Conservation (phyloP, 371 early-diverging fungal genomes). For the Zancudomyces culisetae region DNA sequence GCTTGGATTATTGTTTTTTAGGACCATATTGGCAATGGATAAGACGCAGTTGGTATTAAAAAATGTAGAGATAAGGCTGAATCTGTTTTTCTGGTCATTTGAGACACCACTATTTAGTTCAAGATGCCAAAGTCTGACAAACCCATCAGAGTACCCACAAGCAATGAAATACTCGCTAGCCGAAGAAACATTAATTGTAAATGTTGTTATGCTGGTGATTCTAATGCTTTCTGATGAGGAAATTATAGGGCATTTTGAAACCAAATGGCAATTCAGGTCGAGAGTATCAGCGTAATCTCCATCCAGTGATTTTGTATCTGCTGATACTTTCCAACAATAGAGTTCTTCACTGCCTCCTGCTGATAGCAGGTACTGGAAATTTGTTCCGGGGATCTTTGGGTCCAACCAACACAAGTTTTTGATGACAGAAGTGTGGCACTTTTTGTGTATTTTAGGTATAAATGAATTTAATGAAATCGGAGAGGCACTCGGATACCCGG, state of each 20-base stretch:
- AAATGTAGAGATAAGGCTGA: too few relatives aligned
- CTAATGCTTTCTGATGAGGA: neutral
- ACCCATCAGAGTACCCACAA: constrained; percentile 2
- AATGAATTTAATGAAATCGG: too few relatives aligned
- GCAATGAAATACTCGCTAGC: neutral
- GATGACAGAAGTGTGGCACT: too few relatives aligned
- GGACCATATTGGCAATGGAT: neutral
- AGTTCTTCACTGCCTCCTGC: constrained; percentile 2
- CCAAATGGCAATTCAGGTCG: neutral
- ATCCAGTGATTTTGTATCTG: neutral
- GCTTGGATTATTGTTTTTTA: neutral
- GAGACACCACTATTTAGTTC: neutral
- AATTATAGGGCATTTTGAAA: neutral
- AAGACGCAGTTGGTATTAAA: neutral
- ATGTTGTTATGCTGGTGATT: neutral
- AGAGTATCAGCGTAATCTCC: neutral
- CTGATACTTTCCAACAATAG: neutral
- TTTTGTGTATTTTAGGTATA: too few relatives aligned
- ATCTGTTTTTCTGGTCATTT: neutral
- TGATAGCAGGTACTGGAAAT: neutral
- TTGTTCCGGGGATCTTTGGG: too few relatives aligned
- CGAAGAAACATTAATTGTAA: neutral
- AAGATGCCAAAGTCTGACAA: neutral
- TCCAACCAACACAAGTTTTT: too few relatives aligned
- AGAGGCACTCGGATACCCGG: too few relatives aligned